Conservation (phyloP, 2,329 filamentous ascomycete genomes). For the Ophiostoma perfectum region DNA sequence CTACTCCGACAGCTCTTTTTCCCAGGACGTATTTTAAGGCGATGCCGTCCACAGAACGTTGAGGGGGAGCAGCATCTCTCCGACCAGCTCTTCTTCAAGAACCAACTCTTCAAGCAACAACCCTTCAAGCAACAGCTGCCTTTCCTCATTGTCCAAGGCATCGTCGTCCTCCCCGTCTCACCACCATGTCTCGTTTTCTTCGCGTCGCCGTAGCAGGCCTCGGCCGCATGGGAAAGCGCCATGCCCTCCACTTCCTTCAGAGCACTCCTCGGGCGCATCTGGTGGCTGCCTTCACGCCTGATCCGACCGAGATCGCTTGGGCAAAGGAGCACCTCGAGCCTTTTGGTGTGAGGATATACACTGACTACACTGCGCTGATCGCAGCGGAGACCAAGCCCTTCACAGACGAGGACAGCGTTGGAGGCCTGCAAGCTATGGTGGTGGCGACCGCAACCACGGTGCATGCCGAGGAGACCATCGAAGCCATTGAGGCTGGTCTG, state of each 20-base stretch:
- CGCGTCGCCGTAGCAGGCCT: not conserved
- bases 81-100: too few relatives aligned
- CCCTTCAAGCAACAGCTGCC: too few relatives aligned
- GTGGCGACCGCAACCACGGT: not conserved
- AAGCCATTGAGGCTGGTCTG: not conserved
- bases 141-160: too few relatives aligned
- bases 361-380: not conserved
- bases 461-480: not conserved
- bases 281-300: not conserved
- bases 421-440: not conserved
- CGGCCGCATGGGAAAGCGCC: not conserved
- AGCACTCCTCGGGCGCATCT: not conserved
- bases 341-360: not conserved
- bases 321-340: not conserved
- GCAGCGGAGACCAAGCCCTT: not conserved
- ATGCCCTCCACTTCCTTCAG: not conserved
- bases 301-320: not conserved
- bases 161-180: too few relatives aligned
- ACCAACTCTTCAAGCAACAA: too few relatives aligned
- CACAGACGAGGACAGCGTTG: too few relatives aligned
- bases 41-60: too few relatives aligned
- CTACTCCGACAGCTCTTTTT: too few relatives aligned
- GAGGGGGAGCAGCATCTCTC: too few relatives aligned
- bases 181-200: too few relatives aligned
- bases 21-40: too few relatives aligned